Conservation (phyloP, 495 filamentous ascomycete genomes). For the Xylaria sp. region DNA sequence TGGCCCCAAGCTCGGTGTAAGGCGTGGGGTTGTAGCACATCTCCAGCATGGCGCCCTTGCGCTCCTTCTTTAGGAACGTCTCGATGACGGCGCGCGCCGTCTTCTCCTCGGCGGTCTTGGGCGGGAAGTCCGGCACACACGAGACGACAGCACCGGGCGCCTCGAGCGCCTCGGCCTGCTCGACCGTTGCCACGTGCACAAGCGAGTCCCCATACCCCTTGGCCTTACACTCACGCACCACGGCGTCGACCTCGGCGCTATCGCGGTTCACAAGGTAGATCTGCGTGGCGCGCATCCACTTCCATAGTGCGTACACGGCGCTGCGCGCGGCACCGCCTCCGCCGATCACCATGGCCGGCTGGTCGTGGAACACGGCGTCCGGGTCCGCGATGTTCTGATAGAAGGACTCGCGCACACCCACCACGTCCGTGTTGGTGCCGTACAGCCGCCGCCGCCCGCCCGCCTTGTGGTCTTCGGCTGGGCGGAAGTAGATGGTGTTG, state of each 20-base stretch:
- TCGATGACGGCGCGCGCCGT: slow-evolving; percentile 61
- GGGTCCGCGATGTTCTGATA: slow-evolving; percentile 59
- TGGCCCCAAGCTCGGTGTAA: slow-evolving; percentile 66
- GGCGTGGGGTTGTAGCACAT: slow-evolving; percentile 81
- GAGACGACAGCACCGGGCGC: slow-evolving; percentile 67
- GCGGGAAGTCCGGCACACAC: slow-evolving; percentile 73
- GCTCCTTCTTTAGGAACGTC: slow-evolving; percentile 57
- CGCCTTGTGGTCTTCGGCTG: slow-evolving; percentile 28
- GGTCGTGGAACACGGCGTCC: slow-evolving; percentile 52
- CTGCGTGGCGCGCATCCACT: slow-evolving; percentile 66
- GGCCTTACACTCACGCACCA: slow-evolving; percentile 62
- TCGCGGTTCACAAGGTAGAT: slow-evolving; percentile 79
- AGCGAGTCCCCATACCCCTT: slow-evolving; percentile 60
- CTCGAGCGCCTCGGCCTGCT: slow-evolving; percentile 62
- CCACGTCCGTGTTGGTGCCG: slow-evolving; percentile 79
- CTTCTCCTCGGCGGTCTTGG: slow-evolving; percentile 65
- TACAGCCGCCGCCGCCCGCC: slow-evolving; percentile 51
- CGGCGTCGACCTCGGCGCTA: slow-evolving; percentile 64
- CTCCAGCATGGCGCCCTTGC: slow-evolving; percentile 73
- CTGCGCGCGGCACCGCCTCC: slow-evolving; percentile 75
- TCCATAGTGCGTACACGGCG: slow-evolving; percentile 71
- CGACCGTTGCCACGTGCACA: slow-evolving; percentile 60
- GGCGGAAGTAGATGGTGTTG: slow-evolving; percentile 72
- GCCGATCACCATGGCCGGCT: slow-evolving; percentile 67
- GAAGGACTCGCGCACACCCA: slow-evolving; percentile 74